phyloP scores from a whole-genome alignment of 192 early-diverging fungal species.

The Pecoramyces ruminantium region DNA sequence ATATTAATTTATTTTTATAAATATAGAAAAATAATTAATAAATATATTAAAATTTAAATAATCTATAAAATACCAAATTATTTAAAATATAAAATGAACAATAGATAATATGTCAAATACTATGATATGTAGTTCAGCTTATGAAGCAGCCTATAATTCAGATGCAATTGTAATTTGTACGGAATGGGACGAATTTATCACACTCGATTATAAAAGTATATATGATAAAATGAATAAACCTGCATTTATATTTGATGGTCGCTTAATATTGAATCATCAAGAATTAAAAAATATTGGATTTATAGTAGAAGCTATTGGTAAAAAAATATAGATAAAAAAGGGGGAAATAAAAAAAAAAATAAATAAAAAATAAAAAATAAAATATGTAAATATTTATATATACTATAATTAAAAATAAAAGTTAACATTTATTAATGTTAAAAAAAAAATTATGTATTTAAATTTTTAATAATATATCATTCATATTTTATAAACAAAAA shows the following conservation, averaged over 20 bases:
- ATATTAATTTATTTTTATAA: slow-evolving; percentile 1
- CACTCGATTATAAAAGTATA: slow-evolving; percentile 13
- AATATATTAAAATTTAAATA: not conserved
- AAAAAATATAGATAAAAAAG: slow-evolving; percentile 6
- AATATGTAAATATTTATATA: too few relatives aligned
- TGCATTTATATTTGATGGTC: slow-evolving; percentile 81
- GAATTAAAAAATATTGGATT: slow-evolving; percentile 64
- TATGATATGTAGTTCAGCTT: slow-evolving; percentile 39
- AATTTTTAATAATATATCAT: too few relatives aligned
- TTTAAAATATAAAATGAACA: slow-evolving; percentile 5
- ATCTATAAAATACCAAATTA: not conserved
- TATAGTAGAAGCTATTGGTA: slow-evolving; percentile 51
- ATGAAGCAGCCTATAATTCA: slow-evolving; percentile 48
- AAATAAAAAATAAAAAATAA: too few relatives aligned
- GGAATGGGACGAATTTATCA: slow-evolving; percentile 58
- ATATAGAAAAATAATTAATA: slow-evolving; percentile 7
- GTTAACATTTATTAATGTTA: too few relatives aligned
- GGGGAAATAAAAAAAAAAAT: too few relatives aligned
- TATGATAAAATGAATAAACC: slow-evolving; percentile 61
- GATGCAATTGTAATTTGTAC: slow-evolving; percentile 70
- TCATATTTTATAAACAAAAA: too few relatives aligned
- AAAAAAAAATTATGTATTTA: too few relatives aligned
- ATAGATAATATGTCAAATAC: slow-evolving; percentile 33
- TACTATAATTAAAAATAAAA: too few relatives aligned
- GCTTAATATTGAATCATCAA: slow-evolving; percentile 51